Base-by-base conservation (phyloP, 1,284 basidiomycete species). In the Cryptococcus floricola region DNA sequence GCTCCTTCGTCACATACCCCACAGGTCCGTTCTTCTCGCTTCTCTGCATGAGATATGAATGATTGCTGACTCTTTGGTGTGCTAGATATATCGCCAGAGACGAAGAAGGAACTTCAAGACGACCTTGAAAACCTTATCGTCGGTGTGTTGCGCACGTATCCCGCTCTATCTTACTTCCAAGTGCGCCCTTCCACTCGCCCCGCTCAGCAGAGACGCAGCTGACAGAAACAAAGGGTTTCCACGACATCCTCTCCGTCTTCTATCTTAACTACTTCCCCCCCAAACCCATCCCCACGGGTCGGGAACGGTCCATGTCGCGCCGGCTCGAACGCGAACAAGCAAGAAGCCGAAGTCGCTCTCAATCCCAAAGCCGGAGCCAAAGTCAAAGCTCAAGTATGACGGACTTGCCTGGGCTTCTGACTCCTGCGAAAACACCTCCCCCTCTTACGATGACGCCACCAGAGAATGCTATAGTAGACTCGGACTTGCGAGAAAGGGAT, bases 1-100 rank as follows among this genome's bases (percentile, higher is more conserved):
- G 91, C 37, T 90, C 89, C 62, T 94, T 94, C 67, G 88, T 94
- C 56, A 79, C 91, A 60, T 94, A 93, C 76, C 88, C 90, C 68
- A 84, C 84, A 81, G 87, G 88, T 88, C 80, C 81, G 69, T 43
- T 16, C 7, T 23, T 16, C 44, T 28, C 28, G 38, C n/a, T 39
- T 34, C 44, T 39, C n/a, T 34, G 38, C 14, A 8, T 37, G 19
- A 27, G 16, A 9, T 16, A 19, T 50, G 16, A 47, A 52, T 47
- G 8, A 52, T 14, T 23, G 27, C 42, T 52, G 42, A 52, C 44
- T 4, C 4, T 19, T 14, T 23, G n/a, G 23, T 31, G 31, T 34
- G 27, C 50, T 60, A 65, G 62, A 62, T 39, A 52, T 70, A n/a
- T 58, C 61, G 38, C 52, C 48, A 48, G 57, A 59, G 13, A 65